phyloP scores from a whole-genome alignment of 768 basidiomycete species.

The Boletus eberwhitei region DNA sequence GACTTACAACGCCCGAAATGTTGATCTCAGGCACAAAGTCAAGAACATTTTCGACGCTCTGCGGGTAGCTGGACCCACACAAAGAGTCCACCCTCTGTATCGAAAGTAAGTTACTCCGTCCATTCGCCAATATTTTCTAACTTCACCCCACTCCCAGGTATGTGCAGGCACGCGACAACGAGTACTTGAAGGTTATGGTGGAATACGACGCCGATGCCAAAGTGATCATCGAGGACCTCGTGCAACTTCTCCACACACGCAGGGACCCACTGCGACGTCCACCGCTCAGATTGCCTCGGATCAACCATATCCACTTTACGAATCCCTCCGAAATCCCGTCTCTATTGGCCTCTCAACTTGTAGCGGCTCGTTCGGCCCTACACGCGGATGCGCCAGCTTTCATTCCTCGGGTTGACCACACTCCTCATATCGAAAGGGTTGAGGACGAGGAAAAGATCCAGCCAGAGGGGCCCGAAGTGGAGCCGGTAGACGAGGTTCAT shows the following conservation, averaged over 20 bases:
- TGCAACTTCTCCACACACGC: constrained; percentile 24
- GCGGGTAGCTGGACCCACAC: not conserved
- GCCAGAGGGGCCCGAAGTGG: not conserved
- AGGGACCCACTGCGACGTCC: too few species aligned
- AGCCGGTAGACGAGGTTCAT: constrained; percentile 7
- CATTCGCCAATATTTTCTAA: too few species aligned
- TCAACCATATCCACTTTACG: constrained; percentile 33
- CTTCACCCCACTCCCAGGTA: too few species aligned
- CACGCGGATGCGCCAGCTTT: constrained; percentile 14
- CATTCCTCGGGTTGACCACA: constrained; percentile 6
- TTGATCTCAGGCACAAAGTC: not conserved
- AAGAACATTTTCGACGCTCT: constrained; percentile 6
- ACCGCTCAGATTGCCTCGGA: too few species aligned
- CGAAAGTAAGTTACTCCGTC: constrained; percentile 1
- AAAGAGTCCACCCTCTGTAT: constrained; percentile 6
- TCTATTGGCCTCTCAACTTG: constrained; percentile 23
- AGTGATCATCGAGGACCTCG: constrained; percentile 13
- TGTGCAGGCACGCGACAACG: too few species aligned
- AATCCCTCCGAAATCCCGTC: constrained; percentile 29
- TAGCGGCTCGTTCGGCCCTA: constrained; percentile 11
- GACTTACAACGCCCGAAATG: constrained; percentile 26
- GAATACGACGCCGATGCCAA: constrained; percentile 7
- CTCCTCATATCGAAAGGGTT: not conserved
- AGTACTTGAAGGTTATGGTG: constrained; percentile 12
- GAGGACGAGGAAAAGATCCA: constrained; percentile 1